Base-by-base conservation (phyloP, 192 early-diverging fungal genomes). In the Cladochytrium replicatum region DNA sequence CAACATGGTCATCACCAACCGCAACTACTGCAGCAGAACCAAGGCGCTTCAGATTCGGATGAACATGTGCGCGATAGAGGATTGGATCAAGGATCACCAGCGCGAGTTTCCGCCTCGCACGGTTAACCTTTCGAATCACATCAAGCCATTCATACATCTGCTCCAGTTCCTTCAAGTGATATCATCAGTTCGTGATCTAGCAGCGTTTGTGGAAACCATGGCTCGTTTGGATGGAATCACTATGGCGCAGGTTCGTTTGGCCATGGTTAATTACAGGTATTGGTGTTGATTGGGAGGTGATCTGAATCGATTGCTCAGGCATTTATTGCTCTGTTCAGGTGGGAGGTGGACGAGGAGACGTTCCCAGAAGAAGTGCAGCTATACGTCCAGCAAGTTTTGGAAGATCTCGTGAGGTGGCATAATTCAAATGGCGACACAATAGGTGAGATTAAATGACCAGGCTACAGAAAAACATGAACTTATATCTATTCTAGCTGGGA, bases 11-110 rank as follows among this genome's bases (percentile, higher is more conserved):
- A 64, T 97, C 52, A 74, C 74, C 0, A 79, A 77, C 32, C 81
- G 77, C 27, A 82, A 87, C 44, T 72, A 81, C 46, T 63, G 83
- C 52, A 81, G 82, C 47, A 86, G 91, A 7, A 74, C 76, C 15
- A 83, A 81, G 41, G 89, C 93, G 1, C 69, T 88, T 47, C 87
- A 85, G 63, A 82, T 91, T 4, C 82, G 82, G 17, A 78, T 88
- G 67, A 97, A 93, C 54, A 49, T 91, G 29, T 81, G 81, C 5
- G 67, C 74, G 21, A 47, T 93, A 8, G 86, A 84, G 47, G 86
- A 90, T 41, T 96, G 93, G 93, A 76, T 89, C 15, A 80, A 84
- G 25, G 55, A 75, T 23, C 75, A 84, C 65, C 25, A 46, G 52
- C 23, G 56, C 74, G 21, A 46, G 32, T 37, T 52, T 57, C 26